Conservation (phyloP, 129 eudicot species). For the Helichrysum umbraculigerum region DNA sequence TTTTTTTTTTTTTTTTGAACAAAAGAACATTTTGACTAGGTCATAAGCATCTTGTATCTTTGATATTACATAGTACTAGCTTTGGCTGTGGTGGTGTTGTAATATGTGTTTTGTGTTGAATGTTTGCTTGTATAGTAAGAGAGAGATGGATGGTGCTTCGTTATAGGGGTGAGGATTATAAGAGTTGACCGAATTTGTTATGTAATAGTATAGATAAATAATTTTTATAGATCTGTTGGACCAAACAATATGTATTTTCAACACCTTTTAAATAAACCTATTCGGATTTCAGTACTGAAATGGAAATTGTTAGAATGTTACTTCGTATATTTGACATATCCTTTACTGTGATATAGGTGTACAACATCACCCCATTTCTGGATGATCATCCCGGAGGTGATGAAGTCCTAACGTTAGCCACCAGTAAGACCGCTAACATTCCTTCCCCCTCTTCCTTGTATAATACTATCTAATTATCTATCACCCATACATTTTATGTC, state of each 20-base stretch:
- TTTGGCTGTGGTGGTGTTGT: too few relatives aligned
- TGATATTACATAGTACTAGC: neutral
- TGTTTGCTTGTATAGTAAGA: too few relatives aligned
- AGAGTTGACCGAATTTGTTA: too few relatives aligned
- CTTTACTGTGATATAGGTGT: slow-evolving; percentile 39
- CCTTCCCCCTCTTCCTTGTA: neutral
- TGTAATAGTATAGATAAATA: neutral
- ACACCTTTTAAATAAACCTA: neutral
- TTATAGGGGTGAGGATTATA: too few relatives aligned
- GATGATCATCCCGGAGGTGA: slow-evolving; percentile 91
- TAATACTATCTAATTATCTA: neutral
- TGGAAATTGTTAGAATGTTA: neutral
- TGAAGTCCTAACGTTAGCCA: slow-evolving; percentile 49
- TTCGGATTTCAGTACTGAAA: neutral
- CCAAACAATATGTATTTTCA: neutral
- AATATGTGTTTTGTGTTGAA: too few relatives aligned
- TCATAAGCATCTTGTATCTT: neutral
- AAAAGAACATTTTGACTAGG: neutral
- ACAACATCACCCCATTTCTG: slow-evolving; percentile 54
- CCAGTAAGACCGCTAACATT: slow-evolving; percentile 39
- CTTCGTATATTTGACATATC: neutral
- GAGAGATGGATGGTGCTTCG: too few relatives aligned
- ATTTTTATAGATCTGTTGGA: neutral
- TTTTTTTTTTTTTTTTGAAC: neutral
- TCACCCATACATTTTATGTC: neutral